Conservation (phyloP, 495 filamentous ascomycete species). For the Lindgomyces ingoldianus region DNA sequence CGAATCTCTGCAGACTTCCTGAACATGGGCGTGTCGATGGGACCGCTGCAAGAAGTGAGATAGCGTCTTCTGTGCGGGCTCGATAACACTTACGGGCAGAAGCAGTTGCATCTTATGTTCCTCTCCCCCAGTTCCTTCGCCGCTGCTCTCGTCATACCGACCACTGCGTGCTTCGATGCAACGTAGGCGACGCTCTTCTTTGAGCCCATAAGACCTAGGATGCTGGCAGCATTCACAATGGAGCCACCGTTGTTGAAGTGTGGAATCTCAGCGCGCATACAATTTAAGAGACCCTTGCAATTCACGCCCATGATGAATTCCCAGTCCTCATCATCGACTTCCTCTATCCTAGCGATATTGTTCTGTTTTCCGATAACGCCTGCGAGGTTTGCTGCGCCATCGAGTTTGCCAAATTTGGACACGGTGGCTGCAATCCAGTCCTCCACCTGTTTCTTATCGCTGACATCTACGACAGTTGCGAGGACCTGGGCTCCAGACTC, state of each 20-base stretch:
- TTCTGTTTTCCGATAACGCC: conserved; percentile 51
- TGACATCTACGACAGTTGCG: conserved; percentile 31
- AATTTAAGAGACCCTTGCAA: conserved; percentile 41
- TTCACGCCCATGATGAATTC: conserved; percentile 42
- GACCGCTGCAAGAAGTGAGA: conserved; percentile 17
- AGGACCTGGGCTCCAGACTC: conserved; percentile 27
- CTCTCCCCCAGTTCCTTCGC: conserved; percentile 59
- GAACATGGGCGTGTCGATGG: conserved; percentile 38
- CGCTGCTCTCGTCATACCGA: conserved; percentile 62
- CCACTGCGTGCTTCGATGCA: conserved; percentile 56
- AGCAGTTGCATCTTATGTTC: conserved; percentile 60
- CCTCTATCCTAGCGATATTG: conserved; percentile 44
- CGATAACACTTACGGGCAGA: conserved; percentile 36
- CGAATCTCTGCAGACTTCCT: conserved; percentile 26
- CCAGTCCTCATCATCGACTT: conserved; percentile 43
- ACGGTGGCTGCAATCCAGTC: conserved; percentile 34
- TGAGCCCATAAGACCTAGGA: conserved; percentile 57
- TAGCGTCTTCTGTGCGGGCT: neutral
- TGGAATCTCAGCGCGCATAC: conserved; percentile 38
- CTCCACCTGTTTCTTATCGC: conserved; percentile 28
- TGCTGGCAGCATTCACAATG: conserved; percentile 62
- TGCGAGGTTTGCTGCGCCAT: conserved; percentile 44
- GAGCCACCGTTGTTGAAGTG: conserved; percentile 28
- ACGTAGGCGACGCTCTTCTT: conserved; percentile 55
- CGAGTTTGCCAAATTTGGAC: conserved; percentile 40